Evolutionary conservation across 192 early-diverging fungal genomes (phyloP).

Genomic region (Phycomyces blakesleeanus): DNA sequence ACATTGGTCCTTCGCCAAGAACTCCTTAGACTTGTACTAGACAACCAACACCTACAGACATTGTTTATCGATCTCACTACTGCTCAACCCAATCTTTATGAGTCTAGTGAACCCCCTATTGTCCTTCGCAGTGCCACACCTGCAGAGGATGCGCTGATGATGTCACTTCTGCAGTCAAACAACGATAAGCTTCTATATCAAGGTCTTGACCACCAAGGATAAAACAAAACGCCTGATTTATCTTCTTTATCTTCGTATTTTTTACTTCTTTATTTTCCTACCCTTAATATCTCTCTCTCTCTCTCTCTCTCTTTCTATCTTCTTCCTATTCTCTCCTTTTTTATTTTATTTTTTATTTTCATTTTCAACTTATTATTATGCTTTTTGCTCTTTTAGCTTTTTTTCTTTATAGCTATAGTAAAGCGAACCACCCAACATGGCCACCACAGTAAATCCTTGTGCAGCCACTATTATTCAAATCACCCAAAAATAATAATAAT

Average conservation of each 20-base stretch:
- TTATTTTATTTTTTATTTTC: not conserved
- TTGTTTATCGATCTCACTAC: not conserved
- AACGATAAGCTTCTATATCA: too few relatives aligned
- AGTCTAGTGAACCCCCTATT: too few relatives aligned
- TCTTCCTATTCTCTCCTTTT: not conserved
- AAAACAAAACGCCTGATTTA: too few relatives aligned
- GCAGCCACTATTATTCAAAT: conserved; percentile 15
- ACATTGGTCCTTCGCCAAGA: not conserved
- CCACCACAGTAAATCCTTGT: conserved; percentile 26
- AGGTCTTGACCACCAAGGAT: too few relatives aligned
- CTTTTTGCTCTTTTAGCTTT: conserved; percentile 5
- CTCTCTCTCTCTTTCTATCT: too few relatives aligned
- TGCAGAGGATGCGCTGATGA: too few relatives aligned
- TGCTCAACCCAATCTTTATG: too few relatives aligned
- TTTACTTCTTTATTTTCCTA: too few relatives aligned
- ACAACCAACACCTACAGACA: not conserved
- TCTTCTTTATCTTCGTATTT: too few relatives aligned
- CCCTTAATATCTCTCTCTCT: too few relatives aligned
- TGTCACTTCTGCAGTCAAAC: too few relatives aligned
- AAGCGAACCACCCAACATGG: conserved; percentile 24
- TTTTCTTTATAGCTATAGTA: conserved; percentile 14
- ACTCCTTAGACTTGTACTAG: not conserved
- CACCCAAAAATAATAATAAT: not conserved
- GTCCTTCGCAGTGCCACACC: too few relatives aligned
- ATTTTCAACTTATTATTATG: not conserved